A percentile compares a stretch with the other conserved stretches of the same genome.
Conservation (phyloP, 106 monocot genomes). For the Dioscorea alata region DNA sequence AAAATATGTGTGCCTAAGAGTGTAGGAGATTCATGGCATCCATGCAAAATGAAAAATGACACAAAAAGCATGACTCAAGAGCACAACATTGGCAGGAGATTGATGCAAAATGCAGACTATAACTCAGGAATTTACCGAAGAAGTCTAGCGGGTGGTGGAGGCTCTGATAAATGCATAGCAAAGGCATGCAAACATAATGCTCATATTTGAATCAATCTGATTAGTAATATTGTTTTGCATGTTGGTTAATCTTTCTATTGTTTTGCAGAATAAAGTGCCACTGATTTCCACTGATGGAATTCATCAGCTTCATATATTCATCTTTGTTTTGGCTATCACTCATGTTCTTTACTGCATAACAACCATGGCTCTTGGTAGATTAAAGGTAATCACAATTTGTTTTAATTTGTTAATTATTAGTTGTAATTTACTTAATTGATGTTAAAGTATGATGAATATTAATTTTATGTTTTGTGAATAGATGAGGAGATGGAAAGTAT, state of each 20-base stretch:
- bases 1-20: slow-evolving; percentile 35
- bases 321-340: slow-evolving; percentile 3
- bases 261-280: slow-evolving; percentile 24
- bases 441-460: not conserved
- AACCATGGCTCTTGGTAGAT: slow-evolving; percentile 24
- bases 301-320: slow-evolving; percentile 36
- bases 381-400: slow-evolving; percentile 14
- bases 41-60: slow-evolving; percentile 7
- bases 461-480: not conserved
- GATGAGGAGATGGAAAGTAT: slow-evolving; percentile 33
- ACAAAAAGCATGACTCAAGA: not conserved
- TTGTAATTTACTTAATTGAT: not conserved
- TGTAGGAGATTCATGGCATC: slow-evolving; percentile 26
- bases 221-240: not conserved
- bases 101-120: not conserved
- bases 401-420: not conserved
- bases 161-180: slow-evolving; percentile 14
- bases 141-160: slow-evolving; percentile 13
- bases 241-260: not conserved
- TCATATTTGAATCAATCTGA: not conserved
- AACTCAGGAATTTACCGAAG: not conserved
- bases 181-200: slow-evolving; percentile 9
- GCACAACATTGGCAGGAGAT: not conserved
- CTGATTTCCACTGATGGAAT: slow-evolving; percentile 26
- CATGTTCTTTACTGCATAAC: slow-evolving; percentile 27